Evolutionary conservation across 345 rosid genomes (phyloP).

Genomic region (Trapa incisa): DNA sequence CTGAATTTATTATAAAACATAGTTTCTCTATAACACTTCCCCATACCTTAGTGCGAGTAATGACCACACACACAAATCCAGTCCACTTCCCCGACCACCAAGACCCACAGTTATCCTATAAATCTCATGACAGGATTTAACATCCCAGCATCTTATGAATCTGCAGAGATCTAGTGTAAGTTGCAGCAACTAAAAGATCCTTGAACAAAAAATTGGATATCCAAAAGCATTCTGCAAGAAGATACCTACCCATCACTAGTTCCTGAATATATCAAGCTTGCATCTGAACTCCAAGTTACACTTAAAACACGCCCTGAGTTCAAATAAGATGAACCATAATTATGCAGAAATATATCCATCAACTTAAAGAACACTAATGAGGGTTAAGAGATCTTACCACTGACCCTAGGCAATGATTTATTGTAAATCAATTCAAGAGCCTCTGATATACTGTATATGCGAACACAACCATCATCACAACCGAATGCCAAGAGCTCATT

Average conservation of each 20-base stretch:
- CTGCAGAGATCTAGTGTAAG: constrained; percentile 25
- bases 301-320: constrained; percentile 63
- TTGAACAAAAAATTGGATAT: background rate
- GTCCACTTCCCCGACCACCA: constrained; percentile 54
- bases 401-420: constrained; percentile 80
- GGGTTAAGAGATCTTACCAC: constrained; percentile 63
- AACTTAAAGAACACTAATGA: constrained; percentile 3
- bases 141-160: constrained; percentile 90
- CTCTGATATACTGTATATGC: constrained; percentile 44
- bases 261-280: constrained; percentile 55
- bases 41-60: constrained; percentile 70
- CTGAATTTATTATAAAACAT: background rate
- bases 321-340: constrained; percentile 5
- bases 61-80: constrained; percentile 80
- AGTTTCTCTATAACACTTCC: background rate
- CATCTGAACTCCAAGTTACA: constrained; percentile 67
- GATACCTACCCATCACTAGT: constrained; percentile 83
- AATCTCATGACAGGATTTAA: constrained; percentile 45
- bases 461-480: constrained; percentile 83
- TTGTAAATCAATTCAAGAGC: constrained; percentile 42
- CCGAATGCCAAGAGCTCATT: constrained; percentile 43
- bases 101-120: constrained; percentile 76
- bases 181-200: constrained; percentile 2
- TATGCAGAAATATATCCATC: constrained; percentile 8
- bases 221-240: background rate